phyloP scores from a whole-genome alignment of 202 grass and related monocot species.

The Zoysia matrella region DNA sequence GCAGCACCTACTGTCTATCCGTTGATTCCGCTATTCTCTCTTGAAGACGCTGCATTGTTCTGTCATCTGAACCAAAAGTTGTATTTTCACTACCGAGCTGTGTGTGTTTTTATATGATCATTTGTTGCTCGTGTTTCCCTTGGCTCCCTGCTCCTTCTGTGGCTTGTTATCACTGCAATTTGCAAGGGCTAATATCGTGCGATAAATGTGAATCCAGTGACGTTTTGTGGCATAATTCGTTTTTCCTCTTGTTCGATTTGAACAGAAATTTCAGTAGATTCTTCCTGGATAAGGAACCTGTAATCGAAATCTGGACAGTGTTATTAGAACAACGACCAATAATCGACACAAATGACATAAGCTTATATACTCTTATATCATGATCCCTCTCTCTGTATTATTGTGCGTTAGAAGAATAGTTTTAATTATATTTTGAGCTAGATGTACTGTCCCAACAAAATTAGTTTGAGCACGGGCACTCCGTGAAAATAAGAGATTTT shows the following conservation, averaged over 20 bases:
- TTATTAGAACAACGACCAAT: background rate
- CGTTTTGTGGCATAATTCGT: background rate
- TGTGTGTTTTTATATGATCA: slow-evolving; percentile 27
- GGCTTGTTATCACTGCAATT: background rate
- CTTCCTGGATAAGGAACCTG: too few species aligned
- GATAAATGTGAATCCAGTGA: background rate
- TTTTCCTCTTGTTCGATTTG: background rate
- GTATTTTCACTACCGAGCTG: slow-evolving; percentile 37
- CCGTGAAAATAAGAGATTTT: background rate
- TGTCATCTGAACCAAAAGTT: slow-evolving; percentile 39
- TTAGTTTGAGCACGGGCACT: background rate
- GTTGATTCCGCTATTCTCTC: slow-evolving; percentile 20
- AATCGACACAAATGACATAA: background rate
- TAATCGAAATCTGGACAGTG: background rate
- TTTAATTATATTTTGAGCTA: too few species aligned
- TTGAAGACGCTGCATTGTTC: slow-evolving; percentile 22
- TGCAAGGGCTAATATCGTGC: background rate
- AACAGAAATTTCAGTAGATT: background rate
- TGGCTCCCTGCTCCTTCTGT: background rate
- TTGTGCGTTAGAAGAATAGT: too few species aligned
- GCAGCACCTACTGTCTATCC: background rate
- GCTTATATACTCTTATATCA: background rate
- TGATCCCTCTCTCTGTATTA: too few species aligned
- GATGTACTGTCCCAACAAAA: too few species aligned
- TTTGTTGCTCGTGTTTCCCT: background rate